phyloP scores from a whole-genome alignment of 192 early-diverging fungal species.

The Phlyctochytrium arcticum region DNA sequence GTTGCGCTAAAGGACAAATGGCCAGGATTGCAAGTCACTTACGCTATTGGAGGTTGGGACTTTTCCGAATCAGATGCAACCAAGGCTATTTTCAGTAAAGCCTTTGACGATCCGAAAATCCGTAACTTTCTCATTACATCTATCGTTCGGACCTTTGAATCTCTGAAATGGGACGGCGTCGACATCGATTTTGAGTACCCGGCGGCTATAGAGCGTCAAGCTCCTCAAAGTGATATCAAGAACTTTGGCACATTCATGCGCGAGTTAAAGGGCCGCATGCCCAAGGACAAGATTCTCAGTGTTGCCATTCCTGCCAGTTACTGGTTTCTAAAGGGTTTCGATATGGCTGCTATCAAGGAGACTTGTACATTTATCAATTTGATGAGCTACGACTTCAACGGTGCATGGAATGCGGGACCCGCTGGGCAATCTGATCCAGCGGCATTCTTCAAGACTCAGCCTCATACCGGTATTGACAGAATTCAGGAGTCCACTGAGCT shows the following conservation, averaged over 20 bases:
- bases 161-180: conserved; percentile 56
- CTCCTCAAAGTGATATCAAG: conserved; percentile 53
- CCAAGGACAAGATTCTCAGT: conserved; percentile 52
- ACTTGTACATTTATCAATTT: conserved; percentile 60
- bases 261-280: conserved; percentile 53
- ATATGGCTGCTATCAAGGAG: conserved; percentile 36
- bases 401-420: conserved; percentile 47
- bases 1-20: neutral
- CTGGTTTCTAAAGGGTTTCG: conserved; percentile 42
- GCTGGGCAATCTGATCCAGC: neutral
- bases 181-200: conserved; percentile 80
- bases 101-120: neutral
- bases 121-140: neutral
- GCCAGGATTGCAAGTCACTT: neutral
- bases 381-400: conserved; percentile 67
- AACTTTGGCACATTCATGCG: conserved; percentile 59
- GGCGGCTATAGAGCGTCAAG: conserved; percentile 55
- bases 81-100: neutral
- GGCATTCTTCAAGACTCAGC: conserved; percentile 5
- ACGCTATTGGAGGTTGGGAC: neutral
- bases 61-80: neutral
- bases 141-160: neutral
- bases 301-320: conserved; percentile 56
- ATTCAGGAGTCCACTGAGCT: conserved; percentile 34
- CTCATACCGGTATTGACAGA: conserved; percentile 41